phyloP scores from a whole-genome alignment of 2,329 filamentous ascomycete species.

The Ampelomyces quisqualis region DNA sequence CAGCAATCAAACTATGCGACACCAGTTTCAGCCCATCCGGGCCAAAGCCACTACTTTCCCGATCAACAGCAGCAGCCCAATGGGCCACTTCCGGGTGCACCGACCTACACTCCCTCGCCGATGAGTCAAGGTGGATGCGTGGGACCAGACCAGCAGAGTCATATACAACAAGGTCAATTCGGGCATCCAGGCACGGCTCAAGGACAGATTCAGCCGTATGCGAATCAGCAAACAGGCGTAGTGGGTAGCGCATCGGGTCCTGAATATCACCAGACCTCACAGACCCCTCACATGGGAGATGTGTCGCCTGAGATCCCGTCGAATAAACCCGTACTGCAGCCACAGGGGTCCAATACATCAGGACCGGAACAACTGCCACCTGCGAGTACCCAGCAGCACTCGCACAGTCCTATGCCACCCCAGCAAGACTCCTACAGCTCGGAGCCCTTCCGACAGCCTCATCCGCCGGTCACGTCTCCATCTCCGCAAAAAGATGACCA shows the following conservation, averaged over 20 bases:
- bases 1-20: slow-evolving; percentile 25
- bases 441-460: slow-evolving; percentile 8
- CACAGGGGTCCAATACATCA: slow-evolving; percentile 11
- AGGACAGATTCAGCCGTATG: slow-evolving; percentile 9
- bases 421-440: slow-evolving; percentile 13
- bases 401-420: background rate
- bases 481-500: slow-evolving; percentile 16
- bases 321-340: slow-evolving; percentile 7
- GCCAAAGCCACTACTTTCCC: slow-evolving; percentile 33
- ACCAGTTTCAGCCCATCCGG: slow-evolving; percentile 20
- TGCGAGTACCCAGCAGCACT: slow-evolving; percentile 6
- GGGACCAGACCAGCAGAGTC: slow-evolving; percentile 2
- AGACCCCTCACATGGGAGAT: slow-evolving; percentile 12
- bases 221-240: slow-evolving; percentile 32
- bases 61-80: slow-evolving; percentile 22
- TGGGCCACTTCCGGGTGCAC: slow-evolving; percentile 2
- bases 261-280: slow-evolving; percentile 7
- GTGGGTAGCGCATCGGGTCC: slow-evolving; percentile 16
- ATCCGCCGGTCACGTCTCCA: slow-evolving; percentile 14
- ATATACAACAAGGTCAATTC: slow-evolving; percentile 14
- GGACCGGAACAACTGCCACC: slow-evolving; percentile 2
- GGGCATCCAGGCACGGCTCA: slow-evolving; percentile 14
- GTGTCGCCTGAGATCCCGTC: slow-evolving; percentile 12
- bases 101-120: slow-evolving; percentile 1
- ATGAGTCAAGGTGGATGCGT: slow-evolving; percentile 2